Conservation (phyloP, 768 basidiomycete species). For the Suillus lakei region DNA sequence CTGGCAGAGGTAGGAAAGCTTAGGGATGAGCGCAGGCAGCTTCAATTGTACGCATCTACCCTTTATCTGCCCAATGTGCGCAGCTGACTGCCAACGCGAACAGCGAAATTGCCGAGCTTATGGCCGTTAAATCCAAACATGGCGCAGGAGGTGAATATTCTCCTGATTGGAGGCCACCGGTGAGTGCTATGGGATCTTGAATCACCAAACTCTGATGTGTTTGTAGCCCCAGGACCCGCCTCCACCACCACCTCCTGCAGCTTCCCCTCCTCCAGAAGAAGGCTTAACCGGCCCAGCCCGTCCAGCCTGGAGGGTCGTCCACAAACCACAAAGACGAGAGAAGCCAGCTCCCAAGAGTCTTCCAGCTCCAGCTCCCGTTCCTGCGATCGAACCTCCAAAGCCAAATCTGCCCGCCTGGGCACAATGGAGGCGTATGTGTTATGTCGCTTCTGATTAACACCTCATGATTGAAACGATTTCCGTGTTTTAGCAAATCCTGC, state of each 20-base stretch:
- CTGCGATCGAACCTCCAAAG: slow-evolving; percentile 51
- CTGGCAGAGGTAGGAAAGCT: slow-evolving; percentile 65
- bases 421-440: slow-evolving; percentile 77
- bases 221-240: slow-evolving; percentile 39
- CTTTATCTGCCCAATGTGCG: not conserved
- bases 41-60: slow-evolving; percentile 52
- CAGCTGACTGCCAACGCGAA: not conserved
- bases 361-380: slow-evolving; percentile 40
- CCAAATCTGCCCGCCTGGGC: slow-evolving; percentile 77
- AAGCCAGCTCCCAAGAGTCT: slow-evolving; percentile 46
- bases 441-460: slow-evolving; percentile 4
- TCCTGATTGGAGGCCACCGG: slow-evolving; percentile 73
- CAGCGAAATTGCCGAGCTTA: slow-evolving; percentile 85
- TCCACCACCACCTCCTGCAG: slow-evolving; percentile 42
- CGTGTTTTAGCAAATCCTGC: slow-evolving; percentile 62
- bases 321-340: slow-evolving; percentile 63
- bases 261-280: slow-evolving; percentile 53
- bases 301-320: slow-evolving; percentile 77
- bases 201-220: slow-evolving; percentile 10
- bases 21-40: slow-evolving; percentile 58
- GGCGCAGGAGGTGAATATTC: slow-evolving; percentile 79
- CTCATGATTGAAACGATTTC: not conserved
- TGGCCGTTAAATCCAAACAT: slow-evolving; percentile 84
- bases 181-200: slow-evolving; percentile 29
- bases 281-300: slow-evolving; percentile 53